Evolutionary conservation across 2,329 filamentous ascomycete species (phyloP), one percentile per base, ranked within the genome.

Genomic region (Aureobasidium sp.): DNA sequence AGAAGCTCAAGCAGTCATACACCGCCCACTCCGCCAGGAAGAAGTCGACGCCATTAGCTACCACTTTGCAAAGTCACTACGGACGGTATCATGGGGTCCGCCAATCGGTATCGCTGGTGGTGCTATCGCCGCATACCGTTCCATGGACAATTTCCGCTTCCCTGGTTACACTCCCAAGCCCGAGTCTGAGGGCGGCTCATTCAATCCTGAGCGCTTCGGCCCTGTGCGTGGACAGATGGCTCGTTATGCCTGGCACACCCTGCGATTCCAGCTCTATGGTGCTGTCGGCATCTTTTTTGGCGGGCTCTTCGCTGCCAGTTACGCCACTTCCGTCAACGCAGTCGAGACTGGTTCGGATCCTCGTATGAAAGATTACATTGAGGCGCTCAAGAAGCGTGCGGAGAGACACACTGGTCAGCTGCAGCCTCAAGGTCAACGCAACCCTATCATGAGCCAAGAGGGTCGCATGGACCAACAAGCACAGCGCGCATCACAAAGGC

Each of bases 11-110:
- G 42, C 69, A 34, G 68, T 74, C 13, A 61, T 79, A 10, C 68
- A 72, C 5, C 72, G 78, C 12, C 69, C 72, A 1, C 55, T 79
- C 13, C 70, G 70, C 6, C 69, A 73, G 23, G 73, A 76, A 13
- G 78, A 80, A 67, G 70, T 74, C 7, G 74, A 78, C 56, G 76
- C 76, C 0, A 66, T 79, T 13, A 73, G 76, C 12, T 74, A 66
- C 61, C 74, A 78, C 63, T 68, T 74, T 32, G 73, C 75, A 26
- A 71, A 75, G 46, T 69, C 71, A 5, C 67, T 77, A 37, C 67
- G 73, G 41, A 71, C 71, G 5, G 73, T 72, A 10, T 75, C 71
- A 20, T 79, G 75, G 63, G 76, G 74, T 36, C 65, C 71, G 1
- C 72, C 74, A 0, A 56, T 70, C 0, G 77, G 77, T 5, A 67